Percentiles rank a stretch among this genome's conserved stretches.
These are phyloP conservation scores for Boehmeria nivea DNA, from an alignment of 306 rosid genomes.

Conservation along the genomic window DNA sequence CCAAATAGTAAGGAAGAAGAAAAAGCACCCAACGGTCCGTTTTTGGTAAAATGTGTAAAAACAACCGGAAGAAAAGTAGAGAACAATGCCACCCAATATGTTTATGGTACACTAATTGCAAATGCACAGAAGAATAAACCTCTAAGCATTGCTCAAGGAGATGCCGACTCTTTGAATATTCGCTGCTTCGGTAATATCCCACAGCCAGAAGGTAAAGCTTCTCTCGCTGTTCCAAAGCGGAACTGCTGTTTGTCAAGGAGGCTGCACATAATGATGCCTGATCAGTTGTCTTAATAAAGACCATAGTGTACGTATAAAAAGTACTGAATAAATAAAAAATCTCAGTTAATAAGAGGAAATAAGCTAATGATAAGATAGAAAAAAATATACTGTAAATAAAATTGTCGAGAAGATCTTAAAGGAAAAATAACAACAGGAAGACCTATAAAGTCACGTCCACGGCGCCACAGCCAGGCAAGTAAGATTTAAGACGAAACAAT, in stretches of 20 bases:
- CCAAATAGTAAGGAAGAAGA: too few relatives aligned
- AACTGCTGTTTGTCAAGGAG: slow-evolving; percentile 44
- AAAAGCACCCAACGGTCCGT: background rate
- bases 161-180: slow-evolving; percentile 68
- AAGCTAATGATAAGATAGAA: too few relatives aligned
- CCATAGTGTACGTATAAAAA: background rate
- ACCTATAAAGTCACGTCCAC: background rate
- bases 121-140: slow-evolving; percentile 50
- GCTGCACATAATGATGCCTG: slow-evolving; percentile 32
- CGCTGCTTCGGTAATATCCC: slow-evolving; percentile 61
- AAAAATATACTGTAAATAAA: too few relatives aligned
- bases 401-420: too few relatives aligned
- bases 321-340: background rate
- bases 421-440: too few relatives aligned
- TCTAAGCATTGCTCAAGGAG: slow-evolving; percentile 59
- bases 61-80: background rate
- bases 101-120: background rate
- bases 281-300: background rate
- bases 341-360: too few relatives aligned
- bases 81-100: background rate
- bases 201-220: slow-evolving; percentile 83
- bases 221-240: slow-evolving; percentile 71
- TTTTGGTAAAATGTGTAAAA: background rate
- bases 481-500: background rate
- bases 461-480: background rate